These are phyloP conservation scores for Chlamydomonas applanata DNA, from an alignment of 139 green algal species.

Conservation along the genomic window DNA sequence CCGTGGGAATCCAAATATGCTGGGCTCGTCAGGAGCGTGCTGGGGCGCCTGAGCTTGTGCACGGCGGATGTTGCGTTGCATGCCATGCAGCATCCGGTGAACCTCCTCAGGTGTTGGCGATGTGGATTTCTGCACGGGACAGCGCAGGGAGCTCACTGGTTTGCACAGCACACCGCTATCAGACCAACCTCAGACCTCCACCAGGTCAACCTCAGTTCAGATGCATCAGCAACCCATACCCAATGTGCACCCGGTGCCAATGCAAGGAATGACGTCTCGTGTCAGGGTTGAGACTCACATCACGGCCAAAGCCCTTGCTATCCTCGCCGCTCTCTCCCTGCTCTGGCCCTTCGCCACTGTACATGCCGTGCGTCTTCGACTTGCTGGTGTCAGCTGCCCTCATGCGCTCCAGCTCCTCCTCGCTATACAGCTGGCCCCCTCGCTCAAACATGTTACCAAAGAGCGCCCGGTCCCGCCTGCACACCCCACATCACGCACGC, in stretches of 20 bases:
- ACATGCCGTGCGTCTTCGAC: too few relatives aligned
- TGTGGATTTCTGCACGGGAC: background rate
- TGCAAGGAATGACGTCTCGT: too few relatives aligned
- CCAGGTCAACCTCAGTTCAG: too few relatives aligned
- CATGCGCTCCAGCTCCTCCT: background rate
- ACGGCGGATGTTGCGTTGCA: constrained; percentile 16
- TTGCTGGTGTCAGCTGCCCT: background rate
- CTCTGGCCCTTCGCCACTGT: too few relatives aligned
- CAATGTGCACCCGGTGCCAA: too few relatives aligned
- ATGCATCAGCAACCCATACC: too few relatives aligned
- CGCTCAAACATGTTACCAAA: background rate
- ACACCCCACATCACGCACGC: background rate
- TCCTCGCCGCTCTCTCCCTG: too few relatives aligned
- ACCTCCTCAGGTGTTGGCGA: constrained; percentile 14
- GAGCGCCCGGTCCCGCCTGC: background rate
- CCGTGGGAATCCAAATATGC: constrained; percentile 1
- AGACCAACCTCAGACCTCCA: too few relatives aligned
- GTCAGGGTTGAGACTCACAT: too few relatives aligned
- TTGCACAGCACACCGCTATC: too few relatives aligned
- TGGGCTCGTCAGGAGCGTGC: background rate
- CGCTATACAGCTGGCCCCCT: background rate
- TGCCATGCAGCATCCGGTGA: constrained; percentile 12
- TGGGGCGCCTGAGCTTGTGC: background rate
- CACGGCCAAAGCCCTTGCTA: too few relatives aligned
- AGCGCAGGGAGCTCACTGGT: too few relatives aligned